Evolutionary conservation across 2,329 filamentous ascomycete genomes (phyloP).

Genomic region (Colletotrichum sp.): DNA sequence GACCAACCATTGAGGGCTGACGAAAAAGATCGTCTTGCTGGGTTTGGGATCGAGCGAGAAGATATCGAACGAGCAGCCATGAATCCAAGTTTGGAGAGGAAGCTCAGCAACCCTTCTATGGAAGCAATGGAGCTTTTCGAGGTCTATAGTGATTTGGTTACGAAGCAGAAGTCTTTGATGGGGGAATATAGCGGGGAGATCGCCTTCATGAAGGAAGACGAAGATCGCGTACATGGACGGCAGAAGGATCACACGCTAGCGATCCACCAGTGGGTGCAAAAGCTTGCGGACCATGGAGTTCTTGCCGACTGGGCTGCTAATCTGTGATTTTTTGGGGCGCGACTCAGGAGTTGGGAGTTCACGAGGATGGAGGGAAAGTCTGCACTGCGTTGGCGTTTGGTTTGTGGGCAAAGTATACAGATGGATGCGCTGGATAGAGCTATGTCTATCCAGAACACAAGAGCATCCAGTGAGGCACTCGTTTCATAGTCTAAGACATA

Average conservation of each 20-base stretch:
- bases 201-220: constrained; percentile 49
- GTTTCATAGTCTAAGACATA: background rate
- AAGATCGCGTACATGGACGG: constrained; percentile 57
- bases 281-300: constrained; percentile 70
- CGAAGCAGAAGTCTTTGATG: constrained; percentile 46
- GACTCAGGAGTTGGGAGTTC: background rate
- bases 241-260: constrained; percentile 73
- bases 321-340: background rate
- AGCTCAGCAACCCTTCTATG: background rate
- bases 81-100: background rate
- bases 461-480: background rate
- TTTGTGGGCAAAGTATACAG: background rate
- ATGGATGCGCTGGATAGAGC: background rate
- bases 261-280: constrained; percentile 72
- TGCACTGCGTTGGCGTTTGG: background rate
- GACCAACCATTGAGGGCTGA: constrained; percentile 26
- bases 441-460: background rate
- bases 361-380: background rate
- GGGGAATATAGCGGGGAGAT: constrained; percentile 55
- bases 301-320: constrained; percentile 49
- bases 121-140: constrained; percentile 32
- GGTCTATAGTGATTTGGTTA: constrained; percentile 42
- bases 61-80: constrained; percentile 28
- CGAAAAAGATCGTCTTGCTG: constrained; percentile 28
- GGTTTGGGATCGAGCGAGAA: constrained; percentile 32